Base-by-base conservation (phyloP, 2,329 filamentous ascomycete species). In the Xylariaceae sp. region DNA sequence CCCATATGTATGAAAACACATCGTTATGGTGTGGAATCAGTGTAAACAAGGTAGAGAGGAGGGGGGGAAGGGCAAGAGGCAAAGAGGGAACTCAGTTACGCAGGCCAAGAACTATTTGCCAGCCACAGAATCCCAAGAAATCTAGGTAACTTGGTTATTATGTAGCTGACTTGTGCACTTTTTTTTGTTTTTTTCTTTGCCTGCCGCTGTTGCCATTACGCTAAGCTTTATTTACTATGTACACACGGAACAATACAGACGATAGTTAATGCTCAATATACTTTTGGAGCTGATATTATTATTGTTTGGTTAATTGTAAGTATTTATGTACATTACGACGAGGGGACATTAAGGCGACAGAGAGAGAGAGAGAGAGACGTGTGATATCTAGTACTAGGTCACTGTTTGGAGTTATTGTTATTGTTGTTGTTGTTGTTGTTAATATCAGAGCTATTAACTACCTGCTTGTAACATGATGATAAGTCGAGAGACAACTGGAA, bases 121-220 rank as follows among this genome's bases (percentile, higher is more conserved):
- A 52, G 57, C 57, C 57, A 54, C 56, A 50, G 32, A 31, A 31
- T 52, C 41, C 35, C 29, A 48, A 19, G 41, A 51, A 34, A n/a
- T 37, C 45, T 55, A 32, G 19, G 19, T 19, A 19, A 19, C 19
- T 37, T 37, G 3, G 5, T 11, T 37, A 34, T 8, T 8, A 5
- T 7, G 8, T 58, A 45, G 50, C 56, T 53, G 42, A 49, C 31
- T n/a, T 49, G 42, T 48, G 49, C 53, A 54, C 30, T 29, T 8
- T 39, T 45, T 52, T 39, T 42, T 12, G 50, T 45, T 43, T 44
- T 53, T 6, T 5, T 6, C 43, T 35, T 43, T 56, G 51, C 54
- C 57, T 57, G 51, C 51, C 54, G 51, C 51, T 27, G 11, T 42
- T 52, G 30, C 43, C 47, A 19, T 30, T 19, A 42, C 29, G 35